phyloP scores from a whole-genome alignment of 352 stramenopile genomes.

The Discostella stelligera region DNA sequence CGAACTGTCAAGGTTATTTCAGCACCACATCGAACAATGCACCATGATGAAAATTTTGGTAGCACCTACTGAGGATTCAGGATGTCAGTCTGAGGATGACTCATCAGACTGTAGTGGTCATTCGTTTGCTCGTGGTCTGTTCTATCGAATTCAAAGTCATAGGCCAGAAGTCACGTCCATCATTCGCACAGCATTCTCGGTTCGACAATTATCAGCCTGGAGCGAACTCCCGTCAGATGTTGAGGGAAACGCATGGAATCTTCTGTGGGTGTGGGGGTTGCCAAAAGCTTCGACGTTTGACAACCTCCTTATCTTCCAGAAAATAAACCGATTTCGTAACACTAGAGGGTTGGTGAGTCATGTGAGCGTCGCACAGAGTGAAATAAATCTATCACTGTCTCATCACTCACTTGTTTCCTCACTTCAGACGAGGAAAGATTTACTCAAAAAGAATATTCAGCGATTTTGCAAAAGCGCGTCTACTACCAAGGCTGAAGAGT shows the following conservation, averaged over 20 bases:
- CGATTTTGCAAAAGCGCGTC: slow-evolving; percentile 54
- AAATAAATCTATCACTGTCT: not conserved
- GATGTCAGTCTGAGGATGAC: not conserved
- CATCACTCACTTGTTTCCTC: not conserved
- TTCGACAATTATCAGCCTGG: slow-evolving; percentile 17
- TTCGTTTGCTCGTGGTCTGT: slow-evolving; percentile 10
- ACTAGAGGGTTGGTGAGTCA: slow-evolving; percentile 68
- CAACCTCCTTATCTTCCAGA: slow-evolving; percentile 88
- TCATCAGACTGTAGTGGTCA: slow-evolving; percentile 8
- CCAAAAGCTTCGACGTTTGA: slow-evolving; percentile 48
- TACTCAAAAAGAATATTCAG: slow-evolving; percentile 84
- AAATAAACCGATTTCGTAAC: slow-evolving; percentile 92
- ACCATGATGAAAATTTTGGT: slow-evolving; percentile 9
- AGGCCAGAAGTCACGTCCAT: slow-evolving; percentile 45
- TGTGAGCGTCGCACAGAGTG: not conserved
- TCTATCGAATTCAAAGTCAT: slow-evolving; percentile 40
- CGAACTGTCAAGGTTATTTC: slow-evolving; percentile 32
- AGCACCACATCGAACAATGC: slow-evolving; percentile 34
- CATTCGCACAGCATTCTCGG: slow-evolving; percentile 26
- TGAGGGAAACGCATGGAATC: slow-evolving; percentile 31
- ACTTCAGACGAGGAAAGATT: slow-evolving; percentile 88
- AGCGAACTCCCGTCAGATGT: slow-evolving; percentile 17
- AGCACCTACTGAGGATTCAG: not conserved
- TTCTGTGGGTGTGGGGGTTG: slow-evolving; percentile 48
- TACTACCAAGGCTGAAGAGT: slow-evolving; percentile 21